phyloP scores from a whole-genome alignment of 257 asterid genomes.

The Ehretia macrophylla region DNA sequence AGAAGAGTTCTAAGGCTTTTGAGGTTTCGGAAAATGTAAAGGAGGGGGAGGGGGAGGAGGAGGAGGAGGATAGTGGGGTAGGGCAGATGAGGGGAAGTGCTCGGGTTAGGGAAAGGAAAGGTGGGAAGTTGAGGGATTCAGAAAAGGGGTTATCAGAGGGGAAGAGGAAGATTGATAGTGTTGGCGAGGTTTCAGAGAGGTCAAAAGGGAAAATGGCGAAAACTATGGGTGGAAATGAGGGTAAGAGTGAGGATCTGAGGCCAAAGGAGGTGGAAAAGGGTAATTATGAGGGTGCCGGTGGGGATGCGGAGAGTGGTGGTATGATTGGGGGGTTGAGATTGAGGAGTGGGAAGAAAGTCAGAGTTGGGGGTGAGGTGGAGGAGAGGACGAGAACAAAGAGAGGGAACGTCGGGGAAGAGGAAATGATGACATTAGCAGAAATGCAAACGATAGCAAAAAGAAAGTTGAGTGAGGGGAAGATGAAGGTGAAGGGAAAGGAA shows the following conservation, averaged over 20 bases:
- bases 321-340: slow-evolving; percentile 10
- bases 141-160: too few relatives aligned
- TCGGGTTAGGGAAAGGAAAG: slow-evolving; percentile 48
- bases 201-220: slow-evolving; percentile 6
- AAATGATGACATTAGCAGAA: slow-evolving; percentile 75
- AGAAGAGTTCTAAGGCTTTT: slow-evolving; percentile 59
- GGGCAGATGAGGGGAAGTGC: slow-evolving; percentile 18
- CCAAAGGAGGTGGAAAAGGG: slow-evolving; percentile 7
- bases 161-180: slow-evolving; percentile 8
- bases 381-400: slow-evolving; percentile 21
- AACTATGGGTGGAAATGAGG: slow-evolving; percentile 15
- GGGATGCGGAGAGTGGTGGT: slow-evolving; percentile 12
- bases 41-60: slow-evolving; percentile 10
- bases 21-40: slow-evolving; percentile 43
- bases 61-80: slow-evolving; percentile 9
- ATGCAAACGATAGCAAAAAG: slow-evolving; percentile 56
- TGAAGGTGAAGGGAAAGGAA: slow-evolving; percentile 17
- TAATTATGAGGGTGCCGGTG: slow-evolving; percentile 9
- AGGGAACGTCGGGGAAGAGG: slow-evolving; percentile 47
- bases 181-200: slow-evolving; percentile 32
- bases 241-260: slow-evolving; percentile 16
- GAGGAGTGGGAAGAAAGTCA: slow-evolving; percentile 12
- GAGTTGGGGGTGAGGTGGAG: slow-evolving; percentile 10
- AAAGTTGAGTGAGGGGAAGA: slow-evolving; percentile 27
- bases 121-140: slow-evolving; percentile 24